Evolutionary conservation across 441 rosid genomes (phyloP).

Genomic region (Gossypium lobatum): DNA sequence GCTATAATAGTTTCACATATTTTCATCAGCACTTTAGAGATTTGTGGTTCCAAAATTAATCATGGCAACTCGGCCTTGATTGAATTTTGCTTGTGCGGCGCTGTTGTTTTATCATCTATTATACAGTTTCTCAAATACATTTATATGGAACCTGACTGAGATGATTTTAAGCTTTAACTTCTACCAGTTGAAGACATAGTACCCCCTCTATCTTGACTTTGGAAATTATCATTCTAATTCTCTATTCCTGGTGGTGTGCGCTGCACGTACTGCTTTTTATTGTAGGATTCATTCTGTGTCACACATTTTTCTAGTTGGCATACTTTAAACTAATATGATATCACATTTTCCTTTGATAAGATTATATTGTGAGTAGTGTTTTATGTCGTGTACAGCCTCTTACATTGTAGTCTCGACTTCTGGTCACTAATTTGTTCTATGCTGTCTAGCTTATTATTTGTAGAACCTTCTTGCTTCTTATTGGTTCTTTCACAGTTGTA

Average conservation of each 20-base stretch:
- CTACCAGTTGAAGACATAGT: background rate
- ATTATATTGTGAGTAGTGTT: background rate
- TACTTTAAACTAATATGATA: background rate
- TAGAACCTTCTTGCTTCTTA: background rate
- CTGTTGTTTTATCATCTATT: background rate
- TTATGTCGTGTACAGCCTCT: background rate
- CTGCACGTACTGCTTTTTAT: background rate
- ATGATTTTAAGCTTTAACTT: background rate
- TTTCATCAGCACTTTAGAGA: background rate
- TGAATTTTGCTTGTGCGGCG: background rate
- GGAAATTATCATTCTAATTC: background rate
- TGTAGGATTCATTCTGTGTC: background rate
- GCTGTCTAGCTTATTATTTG: slow-evolving; percentile 1
- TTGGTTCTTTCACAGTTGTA: background rate
- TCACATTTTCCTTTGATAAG: background rate
- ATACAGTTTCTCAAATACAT: background rate
- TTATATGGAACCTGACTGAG: background rate
- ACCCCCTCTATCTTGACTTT: background rate
- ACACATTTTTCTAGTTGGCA: background rate
- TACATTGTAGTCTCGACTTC: background rate
- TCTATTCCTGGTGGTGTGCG: background rate
- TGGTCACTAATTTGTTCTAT: background rate
- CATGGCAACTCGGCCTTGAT: background rate
- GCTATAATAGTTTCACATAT: background rate
- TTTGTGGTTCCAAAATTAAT: slow-evolving; percentile 2